Evolutionary conservation across 768 basidiomycete species (phyloP).

Genomic region (Strobilomyces dryophilus): DNA sequence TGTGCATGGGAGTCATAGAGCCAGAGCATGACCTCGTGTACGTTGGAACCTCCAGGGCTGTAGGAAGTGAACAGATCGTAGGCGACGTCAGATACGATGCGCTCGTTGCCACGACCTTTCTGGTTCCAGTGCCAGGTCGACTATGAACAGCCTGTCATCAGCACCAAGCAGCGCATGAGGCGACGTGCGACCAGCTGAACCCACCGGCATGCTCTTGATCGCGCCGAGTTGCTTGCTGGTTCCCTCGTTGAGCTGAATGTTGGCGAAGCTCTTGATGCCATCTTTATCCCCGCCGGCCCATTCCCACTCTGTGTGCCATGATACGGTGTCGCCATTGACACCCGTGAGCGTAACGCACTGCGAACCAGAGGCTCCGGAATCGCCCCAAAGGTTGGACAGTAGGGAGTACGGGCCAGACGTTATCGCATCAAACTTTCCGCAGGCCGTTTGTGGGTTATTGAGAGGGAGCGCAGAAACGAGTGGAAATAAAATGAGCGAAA

Average conservation of each 20-base stretch:
- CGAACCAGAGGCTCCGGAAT: conserved; percentile 41
- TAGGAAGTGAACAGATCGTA: conserved; percentile 63
- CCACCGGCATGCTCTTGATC: conserved; percentile 53
- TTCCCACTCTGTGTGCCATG: conserved; percentile 51
- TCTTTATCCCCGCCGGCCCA: conserved; percentile 53
- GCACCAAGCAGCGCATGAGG: not conserved
- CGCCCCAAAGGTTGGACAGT: conserved; percentile 46
- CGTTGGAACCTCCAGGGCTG: conserved; percentile 43
- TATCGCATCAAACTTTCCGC: conserved; percentile 52
- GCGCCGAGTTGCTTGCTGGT: conserved; percentile 51
- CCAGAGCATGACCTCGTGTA: conserved; percentile 61
- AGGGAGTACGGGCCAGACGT: conserved; percentile 45
- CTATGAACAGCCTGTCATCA: conserved; percentile 31
- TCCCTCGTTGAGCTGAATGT: conserved; percentile 47
- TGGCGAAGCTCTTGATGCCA: conserved; percentile 59
- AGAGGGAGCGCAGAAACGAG: conserved; percentile 15
- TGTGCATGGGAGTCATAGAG: conserved; percentile 53
- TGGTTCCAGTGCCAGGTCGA: conserved; percentile 57
- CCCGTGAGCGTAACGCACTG: conserved; percentile 48
- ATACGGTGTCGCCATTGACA: conserved; percentile 37
- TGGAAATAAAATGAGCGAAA: conserved; percentile 16
- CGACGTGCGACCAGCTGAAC: conserved; percentile 8
- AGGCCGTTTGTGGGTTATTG: conserved; percentile 6
- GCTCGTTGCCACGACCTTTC: conserved; percentile 27
- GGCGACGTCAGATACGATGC: conserved; percentile 51